Evolutionary conservation across 192 early-diverging fungal genomes (phyloP).

Genomic region (Gaertneriomyces sp.): DNA sequence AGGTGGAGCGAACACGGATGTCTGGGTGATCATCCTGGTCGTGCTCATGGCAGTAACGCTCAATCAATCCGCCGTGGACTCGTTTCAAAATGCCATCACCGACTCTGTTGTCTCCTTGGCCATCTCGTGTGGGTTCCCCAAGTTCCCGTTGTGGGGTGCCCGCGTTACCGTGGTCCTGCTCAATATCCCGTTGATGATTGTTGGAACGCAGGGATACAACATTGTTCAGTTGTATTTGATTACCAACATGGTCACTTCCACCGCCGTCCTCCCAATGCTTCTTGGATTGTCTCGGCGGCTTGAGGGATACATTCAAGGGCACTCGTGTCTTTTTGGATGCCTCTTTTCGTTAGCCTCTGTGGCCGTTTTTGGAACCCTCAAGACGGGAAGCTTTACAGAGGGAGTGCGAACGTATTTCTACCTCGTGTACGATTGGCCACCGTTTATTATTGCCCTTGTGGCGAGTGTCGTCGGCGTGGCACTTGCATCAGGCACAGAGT

Average conservation of each 20-base stretch:
- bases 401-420: conserved; percentile 34
- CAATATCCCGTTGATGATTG: conserved; percentile 40
- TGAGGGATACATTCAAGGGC: conserved; percentile 30
- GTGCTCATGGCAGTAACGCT: conserved; percentile 38
- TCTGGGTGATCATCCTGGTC: conserved; percentile 37
- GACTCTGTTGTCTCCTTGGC: conserved; percentile 34
- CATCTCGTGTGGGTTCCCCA: conserved; percentile 4
- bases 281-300: conserved; percentile 33
- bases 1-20: conserved; percentile 24
- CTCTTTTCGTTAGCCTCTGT: conserved; percentile 36
- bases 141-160: conserved; percentile 23
- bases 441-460: conserved; percentile 35
- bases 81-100: conserved; percentile 47
- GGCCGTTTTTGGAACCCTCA: conserved; percentile 18
- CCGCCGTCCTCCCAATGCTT: conserved; percentile 31
- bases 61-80: conserved; percentile 51
- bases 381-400: conserved; percentile 17
- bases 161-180: conserved; percentile 25
- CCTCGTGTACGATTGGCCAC: conserved; percentile 31
- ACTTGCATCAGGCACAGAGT: conserved; percentile 27
- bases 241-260: conserved; percentile 37
- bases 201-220: conserved; percentile 25
- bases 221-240: conserved; percentile 39
- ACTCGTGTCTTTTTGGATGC: conserved; percentile 31
- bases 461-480: conserved; percentile 30